phyloP scores from a whole-genome alignment of 768 basidiomycete species.

The Serendipita sp. region DNA sequence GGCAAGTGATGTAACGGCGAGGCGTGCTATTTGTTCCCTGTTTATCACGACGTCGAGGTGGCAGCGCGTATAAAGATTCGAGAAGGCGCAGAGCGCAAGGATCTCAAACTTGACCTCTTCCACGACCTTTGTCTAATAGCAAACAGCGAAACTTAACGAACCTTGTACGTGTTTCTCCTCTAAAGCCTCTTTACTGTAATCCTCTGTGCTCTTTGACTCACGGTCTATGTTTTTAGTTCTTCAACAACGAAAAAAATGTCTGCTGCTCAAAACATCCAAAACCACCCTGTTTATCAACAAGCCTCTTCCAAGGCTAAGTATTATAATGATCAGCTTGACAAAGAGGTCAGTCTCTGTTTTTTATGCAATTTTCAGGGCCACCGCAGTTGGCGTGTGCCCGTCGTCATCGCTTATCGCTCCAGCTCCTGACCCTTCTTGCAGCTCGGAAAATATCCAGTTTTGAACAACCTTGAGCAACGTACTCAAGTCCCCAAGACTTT shows the following conservation, averaged over 20 bases:
- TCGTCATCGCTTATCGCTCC: conserved; percentile 3
- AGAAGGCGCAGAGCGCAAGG: no score
- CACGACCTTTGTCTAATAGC: no score
- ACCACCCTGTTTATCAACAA: conserved; percentile 75
- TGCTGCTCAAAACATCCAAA: conserved; percentile 65
- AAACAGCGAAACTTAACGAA: no score
- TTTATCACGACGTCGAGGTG: not conserved
- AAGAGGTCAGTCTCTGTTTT: conserved; percentile 51
- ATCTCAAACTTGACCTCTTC: no score
- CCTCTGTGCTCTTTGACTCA: conserved; percentile 1
- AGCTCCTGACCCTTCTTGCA: conserved; percentile 11
- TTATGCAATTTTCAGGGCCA: not conserved
- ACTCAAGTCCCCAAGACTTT: conserved; percentile 91
- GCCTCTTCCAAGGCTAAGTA: conserved; percentile 67
- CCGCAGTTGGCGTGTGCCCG: not conserved
- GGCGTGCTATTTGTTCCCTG: not conserved
- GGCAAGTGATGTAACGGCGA: not conserved
- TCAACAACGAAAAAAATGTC: conserved; percentile 38
- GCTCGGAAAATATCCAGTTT: conserved; percentile 63
- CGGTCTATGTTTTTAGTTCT: not conserved
- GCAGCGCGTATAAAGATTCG: not conserved
- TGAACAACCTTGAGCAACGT: conserved; percentile 72
- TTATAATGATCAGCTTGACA: conserved; percentile 84
- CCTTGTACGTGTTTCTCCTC: not conserved
- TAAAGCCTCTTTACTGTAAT: not conserved